Base-by-base conservation (phyloP, 352 stramenopile genomes). In the Elongisporangium undulatum region DNA sequence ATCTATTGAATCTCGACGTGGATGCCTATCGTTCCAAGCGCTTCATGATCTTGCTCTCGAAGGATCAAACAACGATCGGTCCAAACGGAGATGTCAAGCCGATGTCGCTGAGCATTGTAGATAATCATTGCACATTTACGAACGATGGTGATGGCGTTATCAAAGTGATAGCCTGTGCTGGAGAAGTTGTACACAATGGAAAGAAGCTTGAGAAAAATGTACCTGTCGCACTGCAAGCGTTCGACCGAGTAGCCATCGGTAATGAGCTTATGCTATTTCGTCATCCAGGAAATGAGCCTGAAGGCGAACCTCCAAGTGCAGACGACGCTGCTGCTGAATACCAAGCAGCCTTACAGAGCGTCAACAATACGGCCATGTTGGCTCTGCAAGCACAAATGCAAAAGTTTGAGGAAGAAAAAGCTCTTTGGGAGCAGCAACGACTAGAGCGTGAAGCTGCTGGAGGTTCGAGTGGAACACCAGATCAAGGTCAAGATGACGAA, bases 1-100 rank as follows among this genome's bases (percentile, higher is more conserved):
- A 97, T 66, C 79, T 98, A 10, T 91, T 98, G 62, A 98, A 98
- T 64, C 61, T 98, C 29, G 93, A 98, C 61, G 92, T 98, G 45
- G 93, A 98, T 58, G 89, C 87, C 19, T 98, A 98, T 65, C 83
- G 93, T 13, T 94, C 87, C 21, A 84, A 92, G 63, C 89, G 93
- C 22, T 97, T 98, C 64, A 93, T 98, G 84, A 97, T 97, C 63
- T 57, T 97, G 16, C 67, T 98, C 49, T 67, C 87, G 22, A 82
- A 89, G 22, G 63, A 67, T 17, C 64, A 68, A 19, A 77, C 77
- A 34, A 80, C 69, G 12, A 74, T 89, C 23, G 79, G 77, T n/a
- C 53, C 79, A 9, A 79, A 87, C n/a, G 89, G 88, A 17, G 91
- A 98, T 61, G 97, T 98, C 72, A 87, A 96, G 66, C 90, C 90